Base-by-base conservation (phyloP, 306 rosid genomes). In the Mimosa bimucronata region DNA sequence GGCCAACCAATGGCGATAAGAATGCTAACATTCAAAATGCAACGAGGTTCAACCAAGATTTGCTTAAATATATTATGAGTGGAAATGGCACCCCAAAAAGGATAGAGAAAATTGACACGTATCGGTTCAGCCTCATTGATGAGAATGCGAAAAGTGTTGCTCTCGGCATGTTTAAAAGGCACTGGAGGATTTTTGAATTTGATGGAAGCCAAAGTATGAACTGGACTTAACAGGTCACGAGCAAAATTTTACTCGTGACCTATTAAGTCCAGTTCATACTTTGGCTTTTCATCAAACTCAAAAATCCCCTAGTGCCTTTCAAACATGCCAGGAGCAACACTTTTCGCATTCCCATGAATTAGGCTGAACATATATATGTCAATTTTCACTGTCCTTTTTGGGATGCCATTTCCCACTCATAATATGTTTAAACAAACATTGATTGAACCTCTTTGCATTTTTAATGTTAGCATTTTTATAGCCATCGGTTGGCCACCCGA, bases 271-370 rank as follows among this genome's bases (percentile, higher is more conserved):
- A 95, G 57, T 46, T 87, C 93, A 67, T 92, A 95, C 55, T 95
- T 95, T 34, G 98, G 98, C 77, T 93, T 93, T 18, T 97, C 98
- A 80, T 95, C 98, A 76, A 81, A 95, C 87, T 93, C 97, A 15
- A 89, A 91, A 16, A 95, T 21, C 38, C 98, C 98, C 98, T 98
- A 95, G 42, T 95, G 98, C 85, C 98, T 87, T 78, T 93, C 98
- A 77, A 93, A 91, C 84, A 74, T 85, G 3, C 98, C 98, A 4
- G 98, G 98, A 31, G 89, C 89, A 68, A 87, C 80, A 68, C 93
- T 90, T 58, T 93, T 91, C 3, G 86, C 86, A 74, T 93, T 77
- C 83, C 91, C 98, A 60, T 93, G 94, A 7, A 90, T 85, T 13
- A 93, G 81, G 80, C 98, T 91, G 76, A 93, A 93, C 26, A 93